A percentile compares a stretch with the other conserved stretches of the same genome.
Conservation (phyloP, 2,329 filamentous ascomycete species). For the Pestalotiopsis sp. region DNA sequence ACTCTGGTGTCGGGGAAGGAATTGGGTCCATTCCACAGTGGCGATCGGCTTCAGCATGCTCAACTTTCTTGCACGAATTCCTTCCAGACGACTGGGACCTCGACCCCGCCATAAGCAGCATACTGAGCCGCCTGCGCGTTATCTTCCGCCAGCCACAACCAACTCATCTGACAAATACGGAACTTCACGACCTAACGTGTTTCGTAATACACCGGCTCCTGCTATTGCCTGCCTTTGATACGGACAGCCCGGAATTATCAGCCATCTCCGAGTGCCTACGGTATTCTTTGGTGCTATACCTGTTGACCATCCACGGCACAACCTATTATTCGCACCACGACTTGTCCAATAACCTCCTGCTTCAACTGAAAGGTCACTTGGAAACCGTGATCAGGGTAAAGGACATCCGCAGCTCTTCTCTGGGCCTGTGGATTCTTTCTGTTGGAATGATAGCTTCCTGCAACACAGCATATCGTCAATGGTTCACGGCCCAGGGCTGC, state of each 20-base stretch:
- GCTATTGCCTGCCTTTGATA: slow-evolving; percentile 11
- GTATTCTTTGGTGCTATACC: slow-evolving; percentile 47
- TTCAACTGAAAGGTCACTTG: slow-evolving; percentile 32
- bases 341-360: slow-evolving; percentile 35
- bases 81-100: background rate
- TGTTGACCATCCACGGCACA: slow-evolving; percentile 53
- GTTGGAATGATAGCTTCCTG: slow-evolving; percentile 39
- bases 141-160: slow-evolving; percentile 38
- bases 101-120: slow-evolving; percentile 21
- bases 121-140: slow-evolving; percentile 42
- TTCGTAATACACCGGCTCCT: slow-evolving; percentile 54
- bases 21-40: slow-evolving; percentile 50
- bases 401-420: slow-evolving; percentile 16
- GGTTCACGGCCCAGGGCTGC: slow-evolving; percentile 28
- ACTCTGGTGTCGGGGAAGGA: slow-evolving; percentile 46
- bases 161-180: slow-evolving; percentile 34
- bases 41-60: slow-evolving; percentile 34
- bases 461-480: slow-evolving; percentile 26
- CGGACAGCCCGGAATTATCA: slow-evolving; percentile 7
- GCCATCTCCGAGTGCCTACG: slow-evolving; percentile 44
- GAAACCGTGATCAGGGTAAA: slow-evolving; percentile 15
- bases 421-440: slow-evolving; percentile 42
- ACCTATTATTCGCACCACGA: slow-evolving; percentile 55
- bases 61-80: slow-evolving; percentile 18
- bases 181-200: slow-evolving; percentile 55